Base-by-base conservation (phyloP, 257 asterid species). In the Solanum chmielewskii region DNA sequence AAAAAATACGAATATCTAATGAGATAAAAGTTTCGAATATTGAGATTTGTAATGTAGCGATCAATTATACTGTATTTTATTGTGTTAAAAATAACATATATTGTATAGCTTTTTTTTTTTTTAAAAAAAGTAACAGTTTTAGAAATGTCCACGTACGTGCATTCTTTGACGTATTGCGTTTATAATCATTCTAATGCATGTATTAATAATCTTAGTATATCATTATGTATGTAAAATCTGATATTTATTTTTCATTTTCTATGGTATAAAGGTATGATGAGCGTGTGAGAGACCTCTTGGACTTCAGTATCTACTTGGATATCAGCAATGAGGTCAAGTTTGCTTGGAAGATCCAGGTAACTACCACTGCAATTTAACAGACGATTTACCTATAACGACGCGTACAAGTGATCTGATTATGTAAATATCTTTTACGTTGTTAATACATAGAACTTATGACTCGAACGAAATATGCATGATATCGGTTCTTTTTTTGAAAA, bases 261-360 rank as follows among this genome's bases (percentile, higher is more conserved):
- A 44, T 71, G 45, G 87, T 60, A 6, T 78, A 35, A 87, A 97
- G 99, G 99, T 97, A 70, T 78, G 99, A 97, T 89, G 89, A 91
- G 16, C 98, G 99, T 14, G 99, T 97, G 56, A 96, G 99, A 91
- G 99, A 96, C 27, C 96, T 95, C 25, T 85, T 97, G 96, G 99
- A 97, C 94, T 96, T 97, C 94, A 97, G 99, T 83, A 97, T 97
- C 74, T 97, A 97, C 92, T 90, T 96, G 78, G 99, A 97, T 89
- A 97, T 97, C 86, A 97, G 99, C 92, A 94, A 95, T 88, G 99
- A 97, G 89, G 99, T 97, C 74, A 97, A 97, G 86, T 96, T 97
- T 71, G 99, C 99, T 56, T 97, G 99, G 99, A 97, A 97, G 90
- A 90, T 91, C 33, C 93, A 90, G 90, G 93, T 88, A 89, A 29